phyloP scores from a whole-genome alignment of 2,329 filamentous ascomycete genomes.

The Fusarium avenaceum region DNA sequence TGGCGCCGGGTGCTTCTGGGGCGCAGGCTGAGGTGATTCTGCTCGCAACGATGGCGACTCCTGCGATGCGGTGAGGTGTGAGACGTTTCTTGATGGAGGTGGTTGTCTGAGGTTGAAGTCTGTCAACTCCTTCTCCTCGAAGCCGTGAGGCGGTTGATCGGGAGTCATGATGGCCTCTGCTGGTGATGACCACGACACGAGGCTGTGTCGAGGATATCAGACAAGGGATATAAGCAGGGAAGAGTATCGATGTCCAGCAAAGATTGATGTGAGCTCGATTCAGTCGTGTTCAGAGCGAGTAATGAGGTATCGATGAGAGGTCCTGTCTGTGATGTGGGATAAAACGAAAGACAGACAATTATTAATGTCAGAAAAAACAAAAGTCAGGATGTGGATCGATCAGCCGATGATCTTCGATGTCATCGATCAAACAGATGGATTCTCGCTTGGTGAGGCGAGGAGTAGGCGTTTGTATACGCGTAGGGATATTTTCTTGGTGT shows the following conservation, averaged over 20 bases:
- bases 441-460: constrained; percentile 20
- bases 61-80: constrained; percentile 21
- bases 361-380: constrained; percentile 4
- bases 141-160: constrained; percentile 28
- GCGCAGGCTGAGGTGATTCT: constrained; percentile 10
- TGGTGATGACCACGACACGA: constrained; percentile 8
- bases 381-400: constrained; percentile 35
- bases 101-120: constrained; percentile 40
- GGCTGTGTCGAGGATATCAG: constrained; percentile 1
- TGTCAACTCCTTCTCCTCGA: constrained; percentile 36
- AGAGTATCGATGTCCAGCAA: constrained; percentile 2
- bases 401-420: constrained; percentile 36
- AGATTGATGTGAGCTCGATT: constrained; percentile 8
- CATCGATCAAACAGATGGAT: constrained; percentile 31
- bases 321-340: constrained; percentile 17
- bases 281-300: constrained; percentile 32
- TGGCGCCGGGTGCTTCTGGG: constrained; percentile 44
- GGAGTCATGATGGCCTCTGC: constrained; percentile 36
- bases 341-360: constrained; percentile 26
- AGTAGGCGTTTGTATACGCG: constrained; percentile 16
- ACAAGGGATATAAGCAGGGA: constrained; percentile 1
- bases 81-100: constrained; percentile 34
- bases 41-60: constrained; percentile 15
- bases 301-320: constrained; percentile 31
- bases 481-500: constrained; percentile 31